Percentiles rank a stretch among this genome's conserved stretches.
Evolutionary conservation across 2,329 filamentous ascomycete species (phyloP).

Genomic region (Ophiosphaerella herpotricha): DNA sequence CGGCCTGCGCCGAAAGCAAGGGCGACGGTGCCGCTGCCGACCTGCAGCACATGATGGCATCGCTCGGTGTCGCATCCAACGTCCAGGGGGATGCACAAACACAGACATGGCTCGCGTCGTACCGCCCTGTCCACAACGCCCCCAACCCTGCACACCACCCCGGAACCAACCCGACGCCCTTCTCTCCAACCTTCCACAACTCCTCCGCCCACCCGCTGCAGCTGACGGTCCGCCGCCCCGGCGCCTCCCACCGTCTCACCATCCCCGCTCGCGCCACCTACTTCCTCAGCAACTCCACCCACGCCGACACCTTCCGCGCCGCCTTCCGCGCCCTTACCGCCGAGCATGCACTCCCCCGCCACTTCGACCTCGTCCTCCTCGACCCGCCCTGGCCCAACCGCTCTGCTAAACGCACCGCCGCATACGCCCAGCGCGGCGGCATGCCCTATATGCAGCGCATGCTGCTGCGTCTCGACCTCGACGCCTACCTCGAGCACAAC

Average conservation of each 20-base stretch:
- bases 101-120: constrained; percentile 34
- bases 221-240: constrained; percentile 24
- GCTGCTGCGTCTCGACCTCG: constrained; percentile 53
- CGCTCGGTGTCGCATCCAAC: constrained; percentile 30
- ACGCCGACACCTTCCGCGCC: constrained; percentile 42
- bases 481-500: constrained; percentile 43
- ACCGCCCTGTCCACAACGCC: constrained; percentile 24
- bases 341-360: constrained; percentile 49
- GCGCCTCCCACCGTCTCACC: constrained; percentile 37
- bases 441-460: constrained; percentile 54
- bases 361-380: constrained; percentile 71
- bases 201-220: constrained; percentile 26
- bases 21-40: constrained; percentile 31
- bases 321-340: constrained; percentile 44
- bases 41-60: constrained; percentile 43
- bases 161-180: constrained; percentile 23
- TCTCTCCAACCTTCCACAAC: constrained; percentile 39
- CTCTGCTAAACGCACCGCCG: constrained; percentile 67
- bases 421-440: constrained; percentile 52
- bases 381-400: constrained; percentile 85
- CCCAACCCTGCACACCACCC: constrained; percentile 8
- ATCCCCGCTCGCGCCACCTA: constrained; percentile 57
- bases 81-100: constrained; percentile 19
- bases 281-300: constrained; percentile 54
- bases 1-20: constrained; percentile 25